Evolutionary conservation across 2,329 filamentous ascomycete genomes (phyloP).

Genomic region (Cadophora sp.): DNA sequence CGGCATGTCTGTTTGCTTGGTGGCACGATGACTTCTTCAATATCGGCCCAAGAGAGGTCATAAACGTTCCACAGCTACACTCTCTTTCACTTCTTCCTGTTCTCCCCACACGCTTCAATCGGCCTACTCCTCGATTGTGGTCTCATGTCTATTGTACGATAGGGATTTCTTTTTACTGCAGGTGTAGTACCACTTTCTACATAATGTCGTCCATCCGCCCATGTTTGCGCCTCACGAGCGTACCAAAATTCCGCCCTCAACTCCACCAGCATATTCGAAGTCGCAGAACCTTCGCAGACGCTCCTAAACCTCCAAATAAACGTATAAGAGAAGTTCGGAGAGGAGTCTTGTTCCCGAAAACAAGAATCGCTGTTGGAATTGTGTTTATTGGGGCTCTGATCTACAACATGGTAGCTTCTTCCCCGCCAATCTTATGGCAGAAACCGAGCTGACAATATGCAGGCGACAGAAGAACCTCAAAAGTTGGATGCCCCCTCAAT

Average conservation of each 20-base stretch:
- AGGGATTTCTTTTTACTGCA: conserved; percentile 25
- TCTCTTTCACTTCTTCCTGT: conserved; percentile 15
- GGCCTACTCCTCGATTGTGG: conserved; percentile 36
- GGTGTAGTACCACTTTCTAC: conserved; percentile 24
- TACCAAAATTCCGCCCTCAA: conserved; percentile 32
- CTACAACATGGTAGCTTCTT: conserved; percentile 55
- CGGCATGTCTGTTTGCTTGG: neutral
- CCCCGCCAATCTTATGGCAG: neutral
- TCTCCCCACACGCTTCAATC: conserved; percentile 11
- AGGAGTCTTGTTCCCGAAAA: conserved; percentile 52
- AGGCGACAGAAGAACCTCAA: conserved; percentile 45
- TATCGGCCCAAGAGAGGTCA: conserved; percentile 25
- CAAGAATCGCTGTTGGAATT: conserved; percentile 55
- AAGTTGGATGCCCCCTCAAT: conserved; percentile 72
- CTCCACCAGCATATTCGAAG: conserved; percentile 29
- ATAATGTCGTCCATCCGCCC: conserved; percentile 40
- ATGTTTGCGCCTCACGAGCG: conserved; percentile 32
- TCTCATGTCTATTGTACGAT: conserved; percentile 39
- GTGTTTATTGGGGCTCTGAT: conserved; percentile 56
- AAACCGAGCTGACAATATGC: conserved; percentile 33
- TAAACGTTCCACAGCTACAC: conserved; percentile 25
- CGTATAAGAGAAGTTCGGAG: conserved; percentile 18
- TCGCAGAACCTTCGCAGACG: conserved; percentile 37
- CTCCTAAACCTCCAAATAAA: conserved; percentile 32
- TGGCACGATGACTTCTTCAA: conserved; percentile 23